Evolutionary conservation across 202 grass and related monocot species (phyloP).

Genomic region (Setaria viridis): DNA sequence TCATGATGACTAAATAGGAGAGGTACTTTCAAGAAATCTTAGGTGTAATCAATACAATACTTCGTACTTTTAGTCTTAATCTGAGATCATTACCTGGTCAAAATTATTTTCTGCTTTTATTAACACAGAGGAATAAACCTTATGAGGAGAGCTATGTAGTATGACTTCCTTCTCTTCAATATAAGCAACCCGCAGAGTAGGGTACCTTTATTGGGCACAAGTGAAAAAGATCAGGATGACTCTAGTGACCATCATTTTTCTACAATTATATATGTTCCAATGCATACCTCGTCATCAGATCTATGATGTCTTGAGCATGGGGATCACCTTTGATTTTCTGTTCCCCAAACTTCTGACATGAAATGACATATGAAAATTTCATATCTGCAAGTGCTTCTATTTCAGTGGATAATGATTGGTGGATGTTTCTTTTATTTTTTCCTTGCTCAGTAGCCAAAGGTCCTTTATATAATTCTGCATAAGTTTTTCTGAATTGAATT

Average conservation of each 20-base stretch:
- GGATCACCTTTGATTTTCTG: slow-evolving; percentile 86
- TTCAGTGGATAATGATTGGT: slow-evolving; percentile 60
- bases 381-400: slow-evolving; percentile 76
- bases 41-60: not conserved
- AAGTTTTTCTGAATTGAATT: slow-evolving; percentile 28
- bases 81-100: slow-evolving; percentile 75
- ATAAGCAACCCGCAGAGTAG: slow-evolving; percentile 84
- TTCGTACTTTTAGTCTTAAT: slow-evolving; percentile 19
- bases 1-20: slow-evolving; percentile 4
- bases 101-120: slow-evolving; percentile 92
- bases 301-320: slow-evolving; percentile 90
- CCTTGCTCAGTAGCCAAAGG: slow-evolving; percentile 58
- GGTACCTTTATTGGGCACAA: slow-evolving; percentile 62
- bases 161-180: slow-evolving; percentile 96
- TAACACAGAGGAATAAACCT: slow-evolving; percentile 90
- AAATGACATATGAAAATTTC: slow-evolving; percentile 96
- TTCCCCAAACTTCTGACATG: slow-evolving; percentile 90
- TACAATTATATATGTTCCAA: slow-evolving; percentile 34
- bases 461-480: slow-evolving; percentile 73
- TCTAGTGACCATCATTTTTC: slow-evolving; percentile 36
- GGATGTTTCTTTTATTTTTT: slow-evolving; percentile 66
- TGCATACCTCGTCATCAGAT: slow-evolving; percentile 83
- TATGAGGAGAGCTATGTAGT: slow-evolving; percentile 44
- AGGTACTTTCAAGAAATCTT: not conserved
- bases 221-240: slow-evolving; percentile 37